Base-by-base conservation (phyloP, 805 yeast genomes). In the Jamesozyma lodderae region DNA sequence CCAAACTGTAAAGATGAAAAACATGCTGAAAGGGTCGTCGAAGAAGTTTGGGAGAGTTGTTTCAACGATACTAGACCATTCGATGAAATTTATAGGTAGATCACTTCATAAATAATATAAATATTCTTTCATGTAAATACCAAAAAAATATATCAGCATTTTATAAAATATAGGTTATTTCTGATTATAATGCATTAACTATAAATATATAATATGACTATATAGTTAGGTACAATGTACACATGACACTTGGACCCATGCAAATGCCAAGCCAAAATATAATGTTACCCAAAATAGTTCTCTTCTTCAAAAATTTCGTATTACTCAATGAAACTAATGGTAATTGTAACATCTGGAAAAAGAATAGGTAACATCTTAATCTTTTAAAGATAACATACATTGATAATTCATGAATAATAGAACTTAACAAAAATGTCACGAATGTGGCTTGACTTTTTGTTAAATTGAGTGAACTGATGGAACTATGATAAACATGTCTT, bases 31-130 rank as follows among this genome's bases (percentile, higher is more conserved):
- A 69, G 70, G 43, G 81, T 77, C 4, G 96, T 92, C 3, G 77
- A 82, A 45, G 81, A 82, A 47, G 97, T 92, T 5, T 92, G 94
- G 81, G 81, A 79, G 44, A 79, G 90, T 33, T 92, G 98, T 58
- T 92, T 87, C 57, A 80, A 79, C 52, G 98, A 92, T 55, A 90
- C 97, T 2, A 69, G 98, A 52, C 98, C 98, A 1, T 92, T 86
- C 61, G 97, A 92, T 51, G 79, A 84, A 53, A 88, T 92, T 25
- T 92, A 85, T 57, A 70, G 86, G 43, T 81, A 62, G 56, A 11
- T 14, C 10, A 22, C 24, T 7, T 22, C 6, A 22, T 22, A 22
- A 22, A 22, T 10, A 22, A 22, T 22, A 22, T 22, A 22, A 26
- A 26, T 26, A 26, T 26, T 26, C 29, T 5, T 26, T n/a, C 15